A percentile compares a stretch with the other conserved stretches of the same genome.
Evolutionary conservation across 441 rosid genomes (phyloP).

Genomic region (Hura crepitans): DNA sequence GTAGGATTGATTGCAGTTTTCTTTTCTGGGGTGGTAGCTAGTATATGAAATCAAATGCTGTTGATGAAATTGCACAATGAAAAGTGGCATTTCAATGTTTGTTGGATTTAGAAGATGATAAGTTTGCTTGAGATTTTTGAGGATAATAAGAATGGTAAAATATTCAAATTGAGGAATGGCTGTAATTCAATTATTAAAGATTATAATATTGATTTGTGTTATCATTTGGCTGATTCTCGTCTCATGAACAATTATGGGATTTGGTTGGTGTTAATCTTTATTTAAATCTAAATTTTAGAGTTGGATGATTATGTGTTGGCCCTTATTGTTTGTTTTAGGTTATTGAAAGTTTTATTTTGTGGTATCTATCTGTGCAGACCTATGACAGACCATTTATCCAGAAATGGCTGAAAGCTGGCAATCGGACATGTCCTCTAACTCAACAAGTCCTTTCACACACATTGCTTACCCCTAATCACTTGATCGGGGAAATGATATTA

Average conservation of each 20-base stretch:
- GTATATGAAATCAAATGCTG: not conserved
- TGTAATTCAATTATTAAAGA: too few species aligned
- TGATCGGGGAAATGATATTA: slow-evolving; percentile 69
- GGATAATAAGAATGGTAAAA: not conserved
- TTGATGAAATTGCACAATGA: not conserved
- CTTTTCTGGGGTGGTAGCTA: not conserved
- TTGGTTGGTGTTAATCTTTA: not conserved
- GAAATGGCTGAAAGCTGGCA: slow-evolving; percentile 81
- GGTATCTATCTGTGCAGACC: slow-evolving; percentile 49
- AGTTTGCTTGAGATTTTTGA: not conserved
- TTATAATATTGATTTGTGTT: not conserved
- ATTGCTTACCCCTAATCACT: slow-evolving; percentile 58
- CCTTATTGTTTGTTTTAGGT: slow-evolving; percentile 4
- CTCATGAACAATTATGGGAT: not conserved
- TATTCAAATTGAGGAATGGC: too few species aligned
- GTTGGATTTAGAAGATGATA: too few species aligned
- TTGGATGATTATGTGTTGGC: not conserved
- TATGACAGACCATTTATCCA: slow-evolving; percentile 72
- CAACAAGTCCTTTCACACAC: slow-evolving; percentile 78
- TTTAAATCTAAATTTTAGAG: not conserved
- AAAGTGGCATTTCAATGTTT: slow-evolving; percentile 2
- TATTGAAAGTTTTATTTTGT: slow-evolving; percentile 16
- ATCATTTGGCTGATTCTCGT: not conserved
- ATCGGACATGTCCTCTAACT: slow-evolving; percentile 77
- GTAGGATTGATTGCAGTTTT: not conserved